Percentiles rank a stretch among this genome's conserved stretches.
These are phyloP conservation scores for Sclerotinia sclerotiorum DNA, from an alignment of 2,329 filamentous ascomycete species.

Conservation along the genomic window DNA sequence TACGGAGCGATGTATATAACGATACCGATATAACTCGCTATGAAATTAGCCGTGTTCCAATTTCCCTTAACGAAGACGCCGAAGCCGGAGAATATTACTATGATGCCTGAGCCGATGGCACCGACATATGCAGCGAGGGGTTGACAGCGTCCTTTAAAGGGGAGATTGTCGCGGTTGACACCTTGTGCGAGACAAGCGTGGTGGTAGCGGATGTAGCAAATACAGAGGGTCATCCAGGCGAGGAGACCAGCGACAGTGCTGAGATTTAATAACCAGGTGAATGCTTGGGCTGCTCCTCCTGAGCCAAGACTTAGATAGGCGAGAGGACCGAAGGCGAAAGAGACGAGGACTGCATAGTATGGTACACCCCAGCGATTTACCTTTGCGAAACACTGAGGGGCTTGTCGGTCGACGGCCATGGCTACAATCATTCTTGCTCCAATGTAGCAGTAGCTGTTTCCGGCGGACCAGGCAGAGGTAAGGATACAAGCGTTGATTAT, in stretches of 20 bases:
- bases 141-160: constrained; percentile 55
- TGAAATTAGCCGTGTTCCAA: constrained; percentile 58
- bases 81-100: constrained; percentile 72
- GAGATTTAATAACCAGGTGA: constrained; percentile 65
- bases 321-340: constrained; percentile 46
- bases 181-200: constrained; percentile 56
- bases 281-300: constrained; percentile 49
- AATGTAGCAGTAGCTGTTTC: constrained; percentile 61
- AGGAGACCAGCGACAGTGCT: constrained; percentile 64
- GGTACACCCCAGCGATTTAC: constrained; percentile 59
- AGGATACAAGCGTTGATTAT: constrained; percentile 69
- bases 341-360: constrained; percentile 56
- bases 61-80: constrained; percentile 59
- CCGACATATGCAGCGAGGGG: constrained; percentile 53
- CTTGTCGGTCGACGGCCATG: constrained; percentile 64
- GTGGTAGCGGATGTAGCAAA: constrained; percentile 60
- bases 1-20: constrained; percentile 46
- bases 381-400: constrained; percentile 57
- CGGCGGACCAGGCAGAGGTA: constrained; percentile 63
- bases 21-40: constrained; percentile 59
- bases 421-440: constrained; percentile 69
- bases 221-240: constrained; percentile 60
- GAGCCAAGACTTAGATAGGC: constrained; percentile 65
- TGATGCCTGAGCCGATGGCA: constrained; percentile 39
- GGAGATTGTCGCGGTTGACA: constrained; percentile 51